Evolutionary conservation across 179 eudicot species (phyloP).

Genomic region (Camellia oleifera): DNA sequence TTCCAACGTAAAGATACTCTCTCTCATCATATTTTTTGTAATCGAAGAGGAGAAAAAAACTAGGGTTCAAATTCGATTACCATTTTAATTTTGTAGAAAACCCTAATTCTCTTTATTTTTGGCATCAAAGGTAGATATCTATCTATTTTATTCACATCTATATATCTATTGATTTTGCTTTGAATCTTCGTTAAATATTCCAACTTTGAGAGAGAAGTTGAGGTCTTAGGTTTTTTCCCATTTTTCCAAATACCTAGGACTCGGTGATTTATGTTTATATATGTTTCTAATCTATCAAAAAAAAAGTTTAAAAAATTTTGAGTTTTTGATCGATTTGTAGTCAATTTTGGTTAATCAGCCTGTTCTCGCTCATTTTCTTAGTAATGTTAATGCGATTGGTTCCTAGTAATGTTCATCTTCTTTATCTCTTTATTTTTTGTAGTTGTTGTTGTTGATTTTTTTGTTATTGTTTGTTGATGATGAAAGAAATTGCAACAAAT

Average conservation of each 20-base stretch:
- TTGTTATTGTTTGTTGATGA: too few species aligned
- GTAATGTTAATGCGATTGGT: too few species aligned
- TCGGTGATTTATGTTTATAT: background rate
- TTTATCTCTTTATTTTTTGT: too few species aligned
- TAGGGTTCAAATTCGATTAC: background rate
- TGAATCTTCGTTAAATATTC: background rate
- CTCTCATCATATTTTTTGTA: background rate
- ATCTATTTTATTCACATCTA: background rate
- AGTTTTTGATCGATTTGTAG: background rate
- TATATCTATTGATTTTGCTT: background rate
- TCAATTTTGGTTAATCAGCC: background rate
- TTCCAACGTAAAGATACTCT: background rate
- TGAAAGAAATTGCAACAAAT: too few species aligned
- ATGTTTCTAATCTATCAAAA: background rate
- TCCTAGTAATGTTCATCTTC: too few species aligned
- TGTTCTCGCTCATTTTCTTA: background rate
- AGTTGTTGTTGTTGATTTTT: too few species aligned
- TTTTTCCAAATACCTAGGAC: background rate
- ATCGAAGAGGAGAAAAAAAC: background rate
- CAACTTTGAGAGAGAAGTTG: background rate
- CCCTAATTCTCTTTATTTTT: background rate
- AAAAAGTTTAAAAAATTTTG: background rate
- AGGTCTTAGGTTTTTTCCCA: background rate
- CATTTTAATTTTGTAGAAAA: background rate
- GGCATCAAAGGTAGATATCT: slow-evolving; percentile 3